phyloP scores from a whole-genome alignment of 495 filamentous ascomycete species.

The Podospora pseudopauciseta region DNA sequence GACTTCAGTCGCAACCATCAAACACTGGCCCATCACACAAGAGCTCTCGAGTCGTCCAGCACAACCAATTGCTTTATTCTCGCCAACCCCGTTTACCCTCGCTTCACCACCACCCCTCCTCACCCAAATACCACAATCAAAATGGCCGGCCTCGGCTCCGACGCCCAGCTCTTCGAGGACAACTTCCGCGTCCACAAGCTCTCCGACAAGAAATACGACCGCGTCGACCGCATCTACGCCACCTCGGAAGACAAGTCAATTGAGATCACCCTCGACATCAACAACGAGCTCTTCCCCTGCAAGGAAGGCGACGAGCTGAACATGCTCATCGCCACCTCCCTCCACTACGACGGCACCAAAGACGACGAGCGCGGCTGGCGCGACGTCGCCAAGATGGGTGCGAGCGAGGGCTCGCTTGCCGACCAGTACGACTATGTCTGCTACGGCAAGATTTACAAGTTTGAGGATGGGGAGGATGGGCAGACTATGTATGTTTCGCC shows the following conservation, averaged over 20 bases:
- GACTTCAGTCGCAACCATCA: neutral
- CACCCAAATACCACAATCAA: conserved; percentile 30
- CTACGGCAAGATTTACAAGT: conserved; percentile 95
- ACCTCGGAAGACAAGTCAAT: conserved; percentile 65
- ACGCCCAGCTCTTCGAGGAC: conserved; percentile 90
- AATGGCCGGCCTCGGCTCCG: conserved; percentile 54
- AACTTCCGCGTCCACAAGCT: conserved; percentile 76
- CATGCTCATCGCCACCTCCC: conserved; percentile 74
- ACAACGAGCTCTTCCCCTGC: conserved; percentile 85
- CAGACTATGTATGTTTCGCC: conserved; percentile 71
- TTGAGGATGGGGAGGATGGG: conserved; percentile 77
- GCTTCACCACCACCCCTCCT: neutral
- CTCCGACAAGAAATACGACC: conserved; percentile 88
- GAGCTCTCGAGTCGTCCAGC: too few species aligned
- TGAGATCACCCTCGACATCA: conserved; percentile 81
- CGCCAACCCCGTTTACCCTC: neutral
- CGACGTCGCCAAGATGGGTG: conserved; percentile 56
- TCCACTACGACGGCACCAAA: conserved; percentile 79
- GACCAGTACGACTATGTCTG: conserved; percentile 97
- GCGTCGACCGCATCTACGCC: conserved; percentile 75
- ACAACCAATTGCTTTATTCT: neutral
- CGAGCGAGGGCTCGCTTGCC: conserved; percentile 67
- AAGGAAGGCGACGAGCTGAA: conserved; percentile 66
- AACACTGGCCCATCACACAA: neutral
- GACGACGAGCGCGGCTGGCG: conserved; percentile 72